A percentile compares a stretch with the other conserved stretches of the same genome.
phyloP scores from a whole-genome alignment of 2,329 filamentous ascomycete genomes.

The Fusarium sterilihyphosum region DNA sequence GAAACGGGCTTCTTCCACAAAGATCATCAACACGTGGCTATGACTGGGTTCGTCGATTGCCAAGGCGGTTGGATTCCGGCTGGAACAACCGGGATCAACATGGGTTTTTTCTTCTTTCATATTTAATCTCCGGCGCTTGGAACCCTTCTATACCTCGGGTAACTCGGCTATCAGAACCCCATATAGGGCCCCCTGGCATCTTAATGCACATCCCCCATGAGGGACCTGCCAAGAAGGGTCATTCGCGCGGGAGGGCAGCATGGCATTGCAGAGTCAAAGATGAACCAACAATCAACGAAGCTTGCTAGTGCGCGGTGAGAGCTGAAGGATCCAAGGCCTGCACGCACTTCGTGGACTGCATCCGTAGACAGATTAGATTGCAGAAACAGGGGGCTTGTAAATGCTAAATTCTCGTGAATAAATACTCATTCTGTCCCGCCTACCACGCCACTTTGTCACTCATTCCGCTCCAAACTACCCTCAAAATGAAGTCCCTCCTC shows the following conservation, averaged over 20 bases:
- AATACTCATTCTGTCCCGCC: not conserved
- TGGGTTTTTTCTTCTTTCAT: not conserved
- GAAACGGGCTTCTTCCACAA: no score
- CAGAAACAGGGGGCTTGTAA: not conserved
- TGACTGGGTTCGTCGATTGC: not conserved
- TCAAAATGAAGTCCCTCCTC: slow-evolving; percentile 32
- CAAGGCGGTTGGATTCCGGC: not conserved
- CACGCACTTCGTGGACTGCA: not conserved
- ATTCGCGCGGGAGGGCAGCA: not conserved
- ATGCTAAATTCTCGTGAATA: not conserved
- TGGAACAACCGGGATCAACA: not conserved
- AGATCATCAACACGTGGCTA: slow-evolving; percentile 2
- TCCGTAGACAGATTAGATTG: not conserved
- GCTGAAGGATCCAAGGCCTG: not conserved
- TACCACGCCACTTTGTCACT: not conserved
- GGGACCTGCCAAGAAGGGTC: not conserved
- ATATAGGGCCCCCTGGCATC: not conserved
- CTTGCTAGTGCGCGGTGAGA: slow-evolving; percentile 6
- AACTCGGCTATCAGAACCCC: not conserved
- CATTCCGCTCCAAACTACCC: not conserved
- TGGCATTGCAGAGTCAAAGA: not conserved
- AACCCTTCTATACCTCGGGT: not conserved
- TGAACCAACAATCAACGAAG: not conserved
- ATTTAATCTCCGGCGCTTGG: slow-evolving; percentile 13
- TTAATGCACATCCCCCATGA: not conserved